Percentiles rank a stretch among this genome's conserved stretches.
Evolutionary conservation across 192 early-diverging fungal genomes (phyloP).

Genomic region (Pecoramyces ruminantium): DNA sequence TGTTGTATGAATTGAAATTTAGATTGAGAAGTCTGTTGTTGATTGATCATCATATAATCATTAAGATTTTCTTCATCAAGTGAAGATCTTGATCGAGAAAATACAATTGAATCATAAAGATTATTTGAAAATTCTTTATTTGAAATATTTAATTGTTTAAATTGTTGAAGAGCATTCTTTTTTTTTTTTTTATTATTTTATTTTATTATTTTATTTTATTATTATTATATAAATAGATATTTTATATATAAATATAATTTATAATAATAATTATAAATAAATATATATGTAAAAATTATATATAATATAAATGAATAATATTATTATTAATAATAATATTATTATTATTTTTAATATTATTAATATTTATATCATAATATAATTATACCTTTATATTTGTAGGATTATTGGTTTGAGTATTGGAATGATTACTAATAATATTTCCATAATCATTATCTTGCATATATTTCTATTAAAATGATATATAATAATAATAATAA

Average conservation of each 20-base stretch:
- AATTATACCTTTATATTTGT: neutral
- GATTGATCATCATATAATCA: neutral
- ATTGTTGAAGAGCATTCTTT: neutral
- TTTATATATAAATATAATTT: too few species aligned
- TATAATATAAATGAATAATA: too few species aligned
- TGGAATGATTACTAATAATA: neutral
- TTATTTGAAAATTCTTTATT: neutral
- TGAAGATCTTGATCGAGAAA: neutral
- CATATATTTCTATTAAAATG: neutral
- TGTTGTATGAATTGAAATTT: too few species aligned
- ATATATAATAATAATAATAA: too few species aligned
- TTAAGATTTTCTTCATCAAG: neutral
- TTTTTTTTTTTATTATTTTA: too few species aligned
- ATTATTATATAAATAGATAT: too few species aligned
- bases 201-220: too few species aligned
- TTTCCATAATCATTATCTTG: neutral
- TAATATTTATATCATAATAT: too few species aligned
- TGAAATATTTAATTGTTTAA: neutral
- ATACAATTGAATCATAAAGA: neutral
- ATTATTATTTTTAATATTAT: too few species aligned
- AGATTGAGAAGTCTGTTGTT: neutral
- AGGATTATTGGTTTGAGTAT: neutral
- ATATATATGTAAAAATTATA: too few species aligned
- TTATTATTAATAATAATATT: too few species aligned
- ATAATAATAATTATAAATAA: too few species aligned